Evolutionary conservation across 495 filamentous ascomycete species (phyloP).

Genomic region (Aspergillus nidulans): DNA sequence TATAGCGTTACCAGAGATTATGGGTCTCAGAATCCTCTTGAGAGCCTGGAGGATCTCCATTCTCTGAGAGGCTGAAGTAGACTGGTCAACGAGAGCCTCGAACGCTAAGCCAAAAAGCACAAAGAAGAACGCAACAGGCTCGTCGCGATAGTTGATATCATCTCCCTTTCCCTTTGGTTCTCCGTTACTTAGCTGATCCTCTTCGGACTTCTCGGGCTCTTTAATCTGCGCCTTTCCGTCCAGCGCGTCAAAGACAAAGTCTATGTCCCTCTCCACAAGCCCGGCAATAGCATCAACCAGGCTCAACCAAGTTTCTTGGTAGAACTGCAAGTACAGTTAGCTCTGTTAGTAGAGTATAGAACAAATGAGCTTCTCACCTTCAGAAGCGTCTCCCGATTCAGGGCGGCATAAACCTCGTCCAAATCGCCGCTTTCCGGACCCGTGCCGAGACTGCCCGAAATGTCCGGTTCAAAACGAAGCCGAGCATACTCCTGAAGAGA

Average conservation of each 20-base stretch:
- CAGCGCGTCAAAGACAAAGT: slow-evolving; percentile 93
- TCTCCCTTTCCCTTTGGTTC: slow-evolving; percentile 51
- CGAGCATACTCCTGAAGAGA: slow-evolving; percentile 92
- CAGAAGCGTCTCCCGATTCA: slow-evolving; percentile 89
- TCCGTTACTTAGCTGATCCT: slow-evolving; percentile 41
- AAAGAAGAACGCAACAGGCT: slow-evolving; percentile 98
- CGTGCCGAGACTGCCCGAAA: slow-evolving; percentile 79
- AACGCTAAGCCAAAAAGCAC: slow-evolving; percentile 95
- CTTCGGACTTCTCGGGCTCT: slow-evolving; percentile 23
- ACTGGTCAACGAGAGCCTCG: slow-evolving; percentile 83
- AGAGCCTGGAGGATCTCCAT: slow-evolving; percentile 86
- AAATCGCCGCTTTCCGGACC: slow-evolving; percentile 65
- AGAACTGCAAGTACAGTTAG: slow-evolving; percentile 59
- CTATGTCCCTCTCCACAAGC: slow-evolving; percentile 93
- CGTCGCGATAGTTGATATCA: slow-evolving; percentile 95
- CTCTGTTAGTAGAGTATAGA: background rate
- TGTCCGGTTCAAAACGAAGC: slow-evolving; percentile 92
- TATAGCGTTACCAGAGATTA: slow-evolving; percentile 94
- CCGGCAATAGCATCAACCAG: slow-evolving; percentile 97
- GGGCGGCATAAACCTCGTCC: slow-evolving; percentile 85
- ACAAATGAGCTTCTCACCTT: slow-evolving; percentile 46
- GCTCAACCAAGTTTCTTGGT: slow-evolving; percentile 96
- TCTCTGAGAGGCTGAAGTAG: slow-evolving; percentile 72
- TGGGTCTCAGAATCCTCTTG: slow-evolving; percentile 89
- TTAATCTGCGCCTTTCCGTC: slow-evolving; percentile 64